These are phyloP conservation scores for Calonectria ilicicola DNA, from an alignment of 2,329 filamentous ascomycete species.

Conservation along the genomic window DNA sequence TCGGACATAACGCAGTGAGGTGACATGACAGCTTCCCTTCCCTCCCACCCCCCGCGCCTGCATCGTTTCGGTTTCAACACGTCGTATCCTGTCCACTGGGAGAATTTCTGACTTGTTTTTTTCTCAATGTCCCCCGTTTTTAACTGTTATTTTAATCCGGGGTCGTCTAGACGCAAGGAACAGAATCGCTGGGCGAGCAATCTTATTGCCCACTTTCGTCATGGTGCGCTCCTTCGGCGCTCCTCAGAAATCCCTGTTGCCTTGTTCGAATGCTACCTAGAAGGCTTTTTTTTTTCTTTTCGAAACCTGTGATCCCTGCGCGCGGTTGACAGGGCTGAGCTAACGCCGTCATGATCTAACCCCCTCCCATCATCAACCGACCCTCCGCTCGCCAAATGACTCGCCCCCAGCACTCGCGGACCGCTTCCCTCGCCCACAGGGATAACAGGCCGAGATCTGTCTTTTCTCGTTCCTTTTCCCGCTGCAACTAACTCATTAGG, in stretches of 20 bases:
- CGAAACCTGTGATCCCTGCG: conserved; percentile 3
- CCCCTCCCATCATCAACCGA: not conserved
- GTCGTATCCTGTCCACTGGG: not conserved
- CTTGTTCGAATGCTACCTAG: not conserved
- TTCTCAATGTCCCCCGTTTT: not conserved
- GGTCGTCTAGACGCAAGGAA: not conserved
- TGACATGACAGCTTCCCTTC: not conserved
- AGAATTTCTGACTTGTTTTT: not conserved
- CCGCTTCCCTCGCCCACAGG: not conserved
- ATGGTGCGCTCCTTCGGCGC: not conserved
- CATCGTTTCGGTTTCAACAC: conserved; percentile 5
- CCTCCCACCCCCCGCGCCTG: not conserved
- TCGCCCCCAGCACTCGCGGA: not conserved
- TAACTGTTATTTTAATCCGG: not conserved
- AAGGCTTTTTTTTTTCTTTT: not conserved
- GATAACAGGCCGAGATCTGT: not conserved
- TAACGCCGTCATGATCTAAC: conserved; percentile 10
- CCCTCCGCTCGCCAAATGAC: not conserved
- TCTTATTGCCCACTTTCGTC: not conserved
- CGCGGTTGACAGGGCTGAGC: conserved; percentile 5
- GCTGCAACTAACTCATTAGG: not conserved
- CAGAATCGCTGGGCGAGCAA: not conserved
- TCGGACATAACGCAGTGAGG: not conserved
- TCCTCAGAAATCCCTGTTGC: not conserved
- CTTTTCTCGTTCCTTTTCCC: not conserved